Evolutionary conservation across 306 rosid genomes (phyloP), one percentile per base, ranked within the genome.

Genomic region (Spatholobus suberectus): DNA sequence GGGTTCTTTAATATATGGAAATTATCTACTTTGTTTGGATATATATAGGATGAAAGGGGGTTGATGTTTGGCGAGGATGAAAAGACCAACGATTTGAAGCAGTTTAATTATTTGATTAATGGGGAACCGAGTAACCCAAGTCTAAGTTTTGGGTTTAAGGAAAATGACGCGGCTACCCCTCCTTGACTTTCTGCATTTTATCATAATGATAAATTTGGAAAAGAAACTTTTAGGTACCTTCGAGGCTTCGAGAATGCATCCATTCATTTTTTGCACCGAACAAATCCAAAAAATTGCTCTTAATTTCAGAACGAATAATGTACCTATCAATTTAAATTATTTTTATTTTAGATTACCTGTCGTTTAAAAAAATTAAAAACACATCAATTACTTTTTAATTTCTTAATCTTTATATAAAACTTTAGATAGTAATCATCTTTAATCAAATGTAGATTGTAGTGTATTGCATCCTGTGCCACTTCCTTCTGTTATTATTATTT

Each of bases 91-190:
- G 73, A 52, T 27, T 34, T 61, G 68, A 59, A 23, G 17, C 29
- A 3, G 37, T 41, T 76, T 35, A 57, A 57, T 29, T 66, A 24
- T 61, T 85, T 24, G 20, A 38, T 66, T 1, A 27, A 66, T 10
- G 77, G 52, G 78, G 81, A 83, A 78, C 52, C 51, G 87, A 70
- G 89, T 63, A 81, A 69, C 79, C 75, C 8, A 71, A 62, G 91
- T 90, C 90, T 75, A 67, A 55, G 55, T 76, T n/a, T n/a, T 80
- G 85, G 84, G 74, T 77, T 21, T 17, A 2, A 5, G 59, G 1
- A 32, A 83, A 89, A 85, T 80, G 88, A 89, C 96, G 49, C 1
- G 75, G 76, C 38, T 85, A 61, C 83, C 93, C 97, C 85, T 84
- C 83, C 6, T 89, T 88, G 93, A 88, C 93, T 80, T 74, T 80